A percentile compares a stretch with the other conserved stretches of the same genome.
Evolutionary conservation across 2,329 filamentous ascomycete genomes (phyloP).

Genomic region (Paraphaeosphaeria minitans): DNA sequence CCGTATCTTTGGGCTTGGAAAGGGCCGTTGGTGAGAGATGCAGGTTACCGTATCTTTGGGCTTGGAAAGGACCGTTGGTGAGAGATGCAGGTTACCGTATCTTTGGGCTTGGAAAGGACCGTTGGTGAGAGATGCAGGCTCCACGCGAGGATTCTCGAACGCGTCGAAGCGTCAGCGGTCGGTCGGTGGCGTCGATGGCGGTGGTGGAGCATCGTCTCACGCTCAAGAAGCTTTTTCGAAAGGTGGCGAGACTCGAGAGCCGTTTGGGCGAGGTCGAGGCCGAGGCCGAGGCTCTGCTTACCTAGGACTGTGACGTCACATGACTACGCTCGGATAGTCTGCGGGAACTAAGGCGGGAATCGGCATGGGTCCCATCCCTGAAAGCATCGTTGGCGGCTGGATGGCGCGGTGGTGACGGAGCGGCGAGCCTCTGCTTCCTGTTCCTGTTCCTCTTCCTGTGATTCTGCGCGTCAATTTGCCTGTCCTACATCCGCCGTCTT

Average conservation of each 20-base stretch:
- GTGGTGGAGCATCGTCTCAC: not conserved
- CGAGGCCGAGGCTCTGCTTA: no score
- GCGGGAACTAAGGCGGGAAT: constrained; percentile 5
- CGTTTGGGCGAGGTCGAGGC: constrained; percentile 9
- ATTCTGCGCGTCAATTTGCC: not conserved
- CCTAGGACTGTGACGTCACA: constrained; percentile 18
- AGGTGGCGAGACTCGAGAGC: not conserved
- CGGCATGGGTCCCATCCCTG: constrained; percentile 9
- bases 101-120: not conserved
- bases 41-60: constrained; percentile 10
- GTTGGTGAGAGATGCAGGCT: not conserved
- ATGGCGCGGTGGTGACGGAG: constrained; percentile 15
- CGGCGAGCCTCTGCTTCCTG: no score
- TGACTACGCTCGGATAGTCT: constrained; percentile 3
- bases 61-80: not conserved
- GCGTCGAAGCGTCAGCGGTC: not conserved
- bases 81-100: constrained; percentile 14
- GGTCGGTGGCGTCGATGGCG: constrained; percentile 1
- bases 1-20: not conserved
- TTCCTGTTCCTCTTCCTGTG: no score
- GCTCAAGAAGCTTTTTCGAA: not conserved
- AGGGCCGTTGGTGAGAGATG: not conserved
- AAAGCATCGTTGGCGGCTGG: constrained; percentile 12
- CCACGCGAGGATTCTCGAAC: not conserved
- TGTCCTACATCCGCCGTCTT: constrained; percentile 2